Evolutionary conservation across 164 flowering plant genomes (phyloP).

Genomic region (Magnolia kwangsiensis): DNA sequence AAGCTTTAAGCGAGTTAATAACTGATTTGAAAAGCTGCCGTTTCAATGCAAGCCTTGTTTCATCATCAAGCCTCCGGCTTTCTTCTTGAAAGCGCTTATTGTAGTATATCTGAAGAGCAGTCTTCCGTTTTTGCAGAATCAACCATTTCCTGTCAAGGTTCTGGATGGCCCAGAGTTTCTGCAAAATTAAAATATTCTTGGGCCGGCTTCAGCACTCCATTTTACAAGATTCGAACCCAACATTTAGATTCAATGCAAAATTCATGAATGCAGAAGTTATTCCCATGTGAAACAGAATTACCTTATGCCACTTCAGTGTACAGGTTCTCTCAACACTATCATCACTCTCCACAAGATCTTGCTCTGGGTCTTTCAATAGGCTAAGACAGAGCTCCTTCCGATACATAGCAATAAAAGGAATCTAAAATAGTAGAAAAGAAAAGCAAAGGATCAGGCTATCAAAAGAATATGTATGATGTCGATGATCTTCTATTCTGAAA

Average conservation of each 20-base stretch:
- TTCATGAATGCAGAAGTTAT: neutral
- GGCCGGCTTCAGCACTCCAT: neutral
- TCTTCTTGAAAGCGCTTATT: slow-evolving; percentile 83
- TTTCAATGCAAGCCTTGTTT: slow-evolving; percentile 63
- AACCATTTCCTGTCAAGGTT: slow-evolving; percentile 91
- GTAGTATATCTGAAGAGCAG: slow-evolving; percentile 63
- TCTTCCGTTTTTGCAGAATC: slow-evolving; percentile 83
- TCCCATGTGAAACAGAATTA: slow-evolving; percentile 2
- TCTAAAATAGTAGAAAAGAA: slow-evolving; percentile 32
- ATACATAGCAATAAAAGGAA: slow-evolving; percentile 91
- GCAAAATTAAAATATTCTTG: slow-evolving; percentile 14
- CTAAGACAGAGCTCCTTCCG: slow-evolving; percentile 74
- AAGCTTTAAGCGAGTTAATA: slow-evolving; percentile 47
- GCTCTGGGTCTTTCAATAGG: slow-evolving; percentile 58
- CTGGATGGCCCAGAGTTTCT: slow-evolving; percentile 87
- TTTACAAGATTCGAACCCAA: no score
- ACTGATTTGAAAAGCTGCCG: slow-evolving; percentile 63
- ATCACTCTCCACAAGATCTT: slow-evolving; percentile 29
- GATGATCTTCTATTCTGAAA: neutral
- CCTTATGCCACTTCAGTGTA: slow-evolving; percentile 25
- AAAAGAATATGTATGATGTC: neutral
- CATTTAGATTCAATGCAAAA: no score
- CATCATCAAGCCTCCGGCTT: slow-evolving; percentile 55
- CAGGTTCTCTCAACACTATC: slow-evolving; percentile 16
- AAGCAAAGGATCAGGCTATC: neutral